A percentile compares a stretch with the other conserved stretches of the same genome.
These are phyloP conservation scores for Russula lepida DNA, from an alignment of 768 basidiomycete species.

Conservation along the genomic window DNA sequence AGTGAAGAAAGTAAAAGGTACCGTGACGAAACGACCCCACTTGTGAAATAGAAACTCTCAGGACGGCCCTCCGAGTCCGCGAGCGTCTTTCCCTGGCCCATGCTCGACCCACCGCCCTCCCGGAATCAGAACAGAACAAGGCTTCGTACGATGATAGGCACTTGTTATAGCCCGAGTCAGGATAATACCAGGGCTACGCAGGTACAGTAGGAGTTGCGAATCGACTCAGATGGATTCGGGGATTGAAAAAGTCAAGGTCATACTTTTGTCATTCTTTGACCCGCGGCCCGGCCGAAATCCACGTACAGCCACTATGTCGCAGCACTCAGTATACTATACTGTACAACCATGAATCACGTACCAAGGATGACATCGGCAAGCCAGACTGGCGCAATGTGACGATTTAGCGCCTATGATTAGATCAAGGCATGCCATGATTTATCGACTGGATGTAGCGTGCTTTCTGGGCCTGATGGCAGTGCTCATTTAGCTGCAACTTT, in stretches of 20 bases:
- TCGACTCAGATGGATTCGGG: background rate
- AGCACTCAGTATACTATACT: background rate
- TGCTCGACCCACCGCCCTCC: background rate
- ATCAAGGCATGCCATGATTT: background rate
- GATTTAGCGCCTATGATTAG: background rate
- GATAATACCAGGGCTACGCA: background rate
- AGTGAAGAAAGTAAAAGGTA: no score
- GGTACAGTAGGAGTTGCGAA: background rate
- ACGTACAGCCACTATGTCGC: no score
- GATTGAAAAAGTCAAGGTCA: no score
- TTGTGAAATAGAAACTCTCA: no score
- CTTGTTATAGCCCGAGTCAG: no score
- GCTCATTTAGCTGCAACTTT: background rate
- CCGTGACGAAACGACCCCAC: no score
- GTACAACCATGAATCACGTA: no score
- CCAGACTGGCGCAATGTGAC: background rate
- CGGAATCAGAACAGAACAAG: background rate
- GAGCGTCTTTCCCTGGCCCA: background rate
- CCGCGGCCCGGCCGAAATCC: no score
- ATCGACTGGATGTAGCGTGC: background rate
- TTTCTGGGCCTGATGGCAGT: no score
- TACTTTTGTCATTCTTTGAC: background rate
- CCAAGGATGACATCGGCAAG: background rate
- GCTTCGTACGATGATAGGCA: background rate
- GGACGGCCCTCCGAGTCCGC: no score